Conservation (phyloP, 805 yeast genomes). For the Sporopachydermia quercuum region DNA sequence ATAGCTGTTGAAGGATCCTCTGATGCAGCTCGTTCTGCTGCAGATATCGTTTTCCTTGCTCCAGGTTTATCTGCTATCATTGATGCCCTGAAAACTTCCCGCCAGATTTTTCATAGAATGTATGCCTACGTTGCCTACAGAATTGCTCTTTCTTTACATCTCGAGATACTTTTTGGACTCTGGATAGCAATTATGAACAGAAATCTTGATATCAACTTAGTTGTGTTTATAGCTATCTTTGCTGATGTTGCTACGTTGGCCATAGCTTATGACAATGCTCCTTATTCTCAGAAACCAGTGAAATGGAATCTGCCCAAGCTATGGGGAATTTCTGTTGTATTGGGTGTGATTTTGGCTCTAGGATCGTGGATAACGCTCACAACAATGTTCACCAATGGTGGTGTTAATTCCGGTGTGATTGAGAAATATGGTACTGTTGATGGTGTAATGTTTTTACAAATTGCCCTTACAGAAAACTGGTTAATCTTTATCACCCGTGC, state of each 20-base stretch:
- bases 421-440: conserved; percentile 92
- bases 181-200: conserved; percentile 91
- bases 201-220: conserved; percentile 76
- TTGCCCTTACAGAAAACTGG: conserved; percentile 94
- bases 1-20: conserved; percentile 52
- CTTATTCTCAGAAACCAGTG: conserved; percentile 83
- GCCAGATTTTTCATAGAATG: conserved; percentile 99
- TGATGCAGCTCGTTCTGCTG: conserved; percentile 31
- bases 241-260: conserved; percentile 75
- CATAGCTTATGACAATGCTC: conserved; percentile 87
- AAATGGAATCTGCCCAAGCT: conserved; percentile 94
- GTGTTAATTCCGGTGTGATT: conserved; percentile 44
- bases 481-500: conserved; percentile 94
- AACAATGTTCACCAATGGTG: conserved; percentile 86
- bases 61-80: conserved; percentile 49
- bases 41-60: conserved; percentile 32
- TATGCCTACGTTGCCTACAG: conserved; percentile 96
- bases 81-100: conserved; percentile 69
- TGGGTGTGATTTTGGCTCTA: conserved; percentile 53
- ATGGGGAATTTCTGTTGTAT: conserved; percentile 67
- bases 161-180: conserved; percentile 87
- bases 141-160: conserved; percentile 88
- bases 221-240: conserved; percentile 92
- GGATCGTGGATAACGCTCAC: conserved; percentile 92
- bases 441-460: conserved; percentile 87